These are phyloP conservation scores for Lasiosphaeris hirsuta DNA, from an alignment of 495 filamentous ascomycete species.

Conservation along the genomic window DNA sequence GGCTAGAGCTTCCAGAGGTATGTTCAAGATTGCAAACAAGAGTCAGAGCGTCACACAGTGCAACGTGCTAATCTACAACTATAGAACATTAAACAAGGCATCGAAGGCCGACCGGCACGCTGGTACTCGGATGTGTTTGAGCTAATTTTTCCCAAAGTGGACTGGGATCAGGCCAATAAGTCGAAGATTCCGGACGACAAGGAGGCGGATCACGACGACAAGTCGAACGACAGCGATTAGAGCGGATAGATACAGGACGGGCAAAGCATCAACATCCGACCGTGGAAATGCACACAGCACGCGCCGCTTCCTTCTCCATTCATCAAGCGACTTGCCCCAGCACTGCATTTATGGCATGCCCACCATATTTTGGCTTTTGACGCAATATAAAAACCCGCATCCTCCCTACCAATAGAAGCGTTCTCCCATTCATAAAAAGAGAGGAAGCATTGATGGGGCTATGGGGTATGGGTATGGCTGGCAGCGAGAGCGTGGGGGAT, in stretches of 20 bases:
- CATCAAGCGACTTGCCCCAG: neutral
- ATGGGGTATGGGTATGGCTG: neutral
- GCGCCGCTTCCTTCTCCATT: neutral
- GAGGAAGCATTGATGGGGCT: neutral
- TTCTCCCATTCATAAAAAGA: neutral
- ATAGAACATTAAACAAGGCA: conserved; percentile 94
- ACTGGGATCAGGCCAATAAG: conserved; percentile 67
- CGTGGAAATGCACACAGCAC: too few species aligned
- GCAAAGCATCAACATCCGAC: neutral
- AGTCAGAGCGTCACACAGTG: neutral
- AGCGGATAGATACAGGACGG: conserved; percentile 24
- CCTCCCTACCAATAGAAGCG: conserved; percentile 7
- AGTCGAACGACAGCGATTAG: conserved; percentile 30
- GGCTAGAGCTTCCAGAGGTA: conserved; percentile 97
- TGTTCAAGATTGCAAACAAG: conserved; percentile 26
- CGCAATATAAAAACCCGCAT: neutral
- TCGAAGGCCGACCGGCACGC: conserved; percentile 81
- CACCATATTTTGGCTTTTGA: neutral
- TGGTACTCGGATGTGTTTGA: conserved; percentile 97
- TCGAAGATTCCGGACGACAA: conserved; percentile 60
- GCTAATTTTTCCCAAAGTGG: conserved; percentile 80
- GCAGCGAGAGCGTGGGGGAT: neutral
- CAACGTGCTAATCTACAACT: conserved; percentile 31
- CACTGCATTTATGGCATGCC: too few species aligned
- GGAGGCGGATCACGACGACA: conserved; percentile 32